These are phyloP conservation scores for Medicago lupulina DNA, from an alignment of 306 rosid species.

Conservation along the genomic window DNA sequence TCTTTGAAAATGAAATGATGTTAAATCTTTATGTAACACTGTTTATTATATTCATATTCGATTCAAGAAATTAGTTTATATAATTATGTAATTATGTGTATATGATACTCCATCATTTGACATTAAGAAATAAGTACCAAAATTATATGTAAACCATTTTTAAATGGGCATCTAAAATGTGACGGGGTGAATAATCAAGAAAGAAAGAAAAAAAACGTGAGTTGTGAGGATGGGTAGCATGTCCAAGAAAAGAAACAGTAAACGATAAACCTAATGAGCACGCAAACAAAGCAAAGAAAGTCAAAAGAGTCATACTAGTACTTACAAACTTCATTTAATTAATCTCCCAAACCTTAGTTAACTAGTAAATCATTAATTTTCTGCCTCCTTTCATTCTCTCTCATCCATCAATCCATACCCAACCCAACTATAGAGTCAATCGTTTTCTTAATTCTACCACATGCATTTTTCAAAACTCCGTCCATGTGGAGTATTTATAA, in stretches of 20 bases:
- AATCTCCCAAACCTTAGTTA: background rate
- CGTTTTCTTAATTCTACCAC: slow-evolving; percentile 5
- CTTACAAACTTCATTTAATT: slow-evolving; percentile 6
- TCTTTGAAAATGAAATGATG: no score
- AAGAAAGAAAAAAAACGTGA: background rate
- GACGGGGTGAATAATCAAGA: background rate
- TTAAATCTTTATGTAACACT: no score
- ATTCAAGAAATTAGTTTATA: no score
- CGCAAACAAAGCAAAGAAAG: slow-evolving; percentile 15
- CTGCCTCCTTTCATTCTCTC: background rate
- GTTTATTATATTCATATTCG: no score
- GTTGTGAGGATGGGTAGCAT: background rate
- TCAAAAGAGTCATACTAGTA: slow-evolving; percentile 33
- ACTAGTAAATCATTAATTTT: background rate
- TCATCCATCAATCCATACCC: slow-evolving; percentile 3
- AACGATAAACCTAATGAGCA: background rate
- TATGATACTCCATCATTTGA: no score
- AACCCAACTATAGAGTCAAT: slow-evolving; percentile 7
- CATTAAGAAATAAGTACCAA: no score
- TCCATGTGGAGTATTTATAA: slow-evolving; percentile 57
- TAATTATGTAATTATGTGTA: no score
- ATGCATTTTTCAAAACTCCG: slow-evolving; percentile 38
- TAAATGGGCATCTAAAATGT: no score
- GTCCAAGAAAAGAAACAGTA: background rate
- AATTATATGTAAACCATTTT: no score